A percentile compares a stretch with the other conserved stretches of the same genome.
phyloP scores from a whole-genome alignment of 2,329 filamentous ascomycete genomes.

The Orbilia brochopaga region DNA sequence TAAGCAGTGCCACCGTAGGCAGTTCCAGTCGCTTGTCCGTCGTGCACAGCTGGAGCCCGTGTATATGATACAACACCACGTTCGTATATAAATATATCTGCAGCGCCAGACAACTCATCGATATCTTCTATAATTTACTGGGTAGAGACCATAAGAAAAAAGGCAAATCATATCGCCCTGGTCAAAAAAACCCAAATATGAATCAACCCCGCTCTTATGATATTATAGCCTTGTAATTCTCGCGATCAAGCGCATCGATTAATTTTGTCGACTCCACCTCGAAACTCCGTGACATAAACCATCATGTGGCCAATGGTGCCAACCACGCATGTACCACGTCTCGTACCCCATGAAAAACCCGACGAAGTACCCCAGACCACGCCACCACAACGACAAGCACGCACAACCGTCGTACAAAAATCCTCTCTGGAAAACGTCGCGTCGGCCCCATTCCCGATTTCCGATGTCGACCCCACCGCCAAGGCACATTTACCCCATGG shows the following conservation, averaged over 20 bases:
- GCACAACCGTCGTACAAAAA: neutral
- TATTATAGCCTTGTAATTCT: too few relatives aligned
- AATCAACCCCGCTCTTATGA: too few relatives aligned
- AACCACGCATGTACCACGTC: neutral
- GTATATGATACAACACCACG: too few relatives aligned
- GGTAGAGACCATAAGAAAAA: too few relatives aligned
- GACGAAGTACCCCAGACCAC: neutral
- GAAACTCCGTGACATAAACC: neutral
- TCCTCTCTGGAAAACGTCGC: conserved; percentile 7
- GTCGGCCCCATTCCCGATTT: conserved; percentile 52
- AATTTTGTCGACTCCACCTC: neutral
- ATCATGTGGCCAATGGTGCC: neutral
- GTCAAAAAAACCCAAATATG: neutral
- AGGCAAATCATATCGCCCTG: too few relatives aligned
- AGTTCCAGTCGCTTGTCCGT: too few relatives aligned
- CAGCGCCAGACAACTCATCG: too few relatives aligned
- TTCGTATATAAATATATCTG: neutral
- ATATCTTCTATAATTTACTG: too few relatives aligned
- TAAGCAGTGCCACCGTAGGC: too few relatives aligned
- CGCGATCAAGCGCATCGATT: neutral
- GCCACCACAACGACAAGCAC: neutral
- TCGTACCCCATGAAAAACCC: neutral
- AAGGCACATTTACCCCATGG: conserved; percentile 16
- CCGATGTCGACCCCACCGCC: conserved; percentile 42
- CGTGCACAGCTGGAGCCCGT: too few relatives aligned